phyloP scores from a whole-genome alignment of 176 grass and related monocot genomes.

The Raddia distichophylla region DNA sequence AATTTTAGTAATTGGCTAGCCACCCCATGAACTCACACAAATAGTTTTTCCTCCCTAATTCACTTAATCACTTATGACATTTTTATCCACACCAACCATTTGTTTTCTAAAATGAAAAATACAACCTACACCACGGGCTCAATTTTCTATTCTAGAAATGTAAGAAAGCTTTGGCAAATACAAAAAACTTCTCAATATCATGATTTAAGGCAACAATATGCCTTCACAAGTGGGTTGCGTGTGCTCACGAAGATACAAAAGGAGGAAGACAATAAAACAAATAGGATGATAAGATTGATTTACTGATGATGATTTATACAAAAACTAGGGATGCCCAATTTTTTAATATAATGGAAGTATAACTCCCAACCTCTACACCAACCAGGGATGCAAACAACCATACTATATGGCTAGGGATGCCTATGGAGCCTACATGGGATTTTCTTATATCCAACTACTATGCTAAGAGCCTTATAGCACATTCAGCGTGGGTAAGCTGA shows the following conservation, averaged over 20 bases:
- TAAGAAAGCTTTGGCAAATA: neutral
- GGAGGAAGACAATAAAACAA: neutral
- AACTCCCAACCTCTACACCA: too few species aligned
- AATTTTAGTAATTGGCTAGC: neutral
- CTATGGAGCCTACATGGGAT: neutral
- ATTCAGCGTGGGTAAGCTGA: too few species aligned
- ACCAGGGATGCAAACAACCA: too few species aligned
- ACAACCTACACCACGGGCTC: neutral
- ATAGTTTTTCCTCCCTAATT: neutral
- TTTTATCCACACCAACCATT: neutral
- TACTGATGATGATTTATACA: conserved; percentile 4
- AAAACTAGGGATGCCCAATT: neutral
- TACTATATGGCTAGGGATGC: too few species aligned
- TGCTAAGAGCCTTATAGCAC: neutral
- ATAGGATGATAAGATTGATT: neutral
- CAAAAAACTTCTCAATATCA: neutral
- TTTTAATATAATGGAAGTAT: too few species aligned
- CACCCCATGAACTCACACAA: neutral
- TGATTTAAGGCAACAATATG: neutral
- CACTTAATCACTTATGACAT: neutral
- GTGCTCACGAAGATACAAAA: conserved; percentile 4
- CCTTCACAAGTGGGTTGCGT: neutral
- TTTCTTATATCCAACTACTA: conserved; percentile 3
- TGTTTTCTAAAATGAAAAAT: neutral
- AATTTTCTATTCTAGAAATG: neutral